Evolutionary conservation across 1,284 basidiomycete species (phyloP), one percentile per base, ranked within the genome.

Genomic region (Rugiboletus extremiorientalis): DNA sequence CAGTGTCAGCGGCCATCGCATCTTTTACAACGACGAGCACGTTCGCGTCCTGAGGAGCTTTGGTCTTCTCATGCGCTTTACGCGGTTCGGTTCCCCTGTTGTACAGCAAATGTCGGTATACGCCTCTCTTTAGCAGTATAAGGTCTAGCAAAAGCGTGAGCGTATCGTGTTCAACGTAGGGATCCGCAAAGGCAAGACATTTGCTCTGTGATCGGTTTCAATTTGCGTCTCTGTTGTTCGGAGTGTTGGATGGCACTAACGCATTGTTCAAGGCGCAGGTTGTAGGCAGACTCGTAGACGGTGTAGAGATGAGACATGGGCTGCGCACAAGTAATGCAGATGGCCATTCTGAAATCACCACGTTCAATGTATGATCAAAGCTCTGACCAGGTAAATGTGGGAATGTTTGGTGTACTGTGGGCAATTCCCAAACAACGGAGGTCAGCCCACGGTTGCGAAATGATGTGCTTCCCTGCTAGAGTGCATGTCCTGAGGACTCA

Each of bases 31-130:
- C 23, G 8, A 41, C n/a, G 31, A 18, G 14, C 36, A 38, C 23
- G 20, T n/a, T 48, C 36, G 30, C 34, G 31, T 38, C 48, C 27
- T 46, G 20, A 15, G 18, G 8, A 20, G 14, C 18, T 14, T 44
- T 60, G 22, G 38, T 45, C 54, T 60, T 65, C 27, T 65, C 65
- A 16, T 56, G 58, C 9, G 69, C 72, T 58, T 72, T 79, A 59
- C 84, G 74, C 2, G 90, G 89, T 43, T 81, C 79, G 3, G 86
- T 76, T 7, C 86, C 91, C 43, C 92, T 79, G 66, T 97, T 97
- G 71, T 92, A 96, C n/a, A 97, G 76, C 27, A 97, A 74, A 75
- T 97, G 94, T 16, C 92, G 80, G 69, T 91, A 96, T 2, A 96
- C 94, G 25, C 86, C 86, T 23, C 91, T 81, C 71, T 96, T 96